Evolutionary conservation across 257 asterid genomes (phyloP).

Genomic region (Jaltomata sinuosa): DNA sequence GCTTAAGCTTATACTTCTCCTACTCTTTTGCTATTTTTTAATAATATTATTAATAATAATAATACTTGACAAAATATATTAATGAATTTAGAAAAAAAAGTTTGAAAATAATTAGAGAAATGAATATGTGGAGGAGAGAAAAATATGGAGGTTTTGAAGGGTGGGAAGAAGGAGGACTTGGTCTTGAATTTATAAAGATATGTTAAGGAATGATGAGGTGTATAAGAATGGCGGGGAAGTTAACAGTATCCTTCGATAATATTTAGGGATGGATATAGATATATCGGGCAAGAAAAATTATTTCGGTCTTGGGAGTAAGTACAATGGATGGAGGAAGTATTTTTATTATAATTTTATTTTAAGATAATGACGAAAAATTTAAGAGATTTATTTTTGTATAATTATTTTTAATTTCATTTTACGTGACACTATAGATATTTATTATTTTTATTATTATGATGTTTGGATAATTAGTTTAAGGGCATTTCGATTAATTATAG

Average conservation of each 20-base stretch:
- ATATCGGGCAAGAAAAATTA: not conserved
- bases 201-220: not conserved
- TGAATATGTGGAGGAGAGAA: not conserved
- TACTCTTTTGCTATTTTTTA: not conserved
- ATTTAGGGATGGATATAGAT: not conserved
- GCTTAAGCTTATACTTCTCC: not conserved
- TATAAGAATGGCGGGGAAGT: not conserved
- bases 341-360: not conserved
- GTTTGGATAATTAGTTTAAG: not conserved
- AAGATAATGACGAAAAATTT: not conserved
- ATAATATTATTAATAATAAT: not conserved
- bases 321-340: not conserved
- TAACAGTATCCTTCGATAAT: not conserved
- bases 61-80: not conserved
- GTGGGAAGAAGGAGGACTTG: not conserved
- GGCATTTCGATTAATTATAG: not conserved
- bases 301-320: not conserved
- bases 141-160: not conserved
- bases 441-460: not conserved
- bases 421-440: not conserved
- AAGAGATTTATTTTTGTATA: not conserved
- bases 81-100: not conserved
- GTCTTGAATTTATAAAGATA: not conserved
- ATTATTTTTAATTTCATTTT: not conserved
- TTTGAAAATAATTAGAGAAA: not conserved